Evolutionary conservation across 2,329 filamentous ascomycete genomes (phyloP), one percentile per base, ranked within the genome.

Genomic region (Penicillium sp.): DNA sequence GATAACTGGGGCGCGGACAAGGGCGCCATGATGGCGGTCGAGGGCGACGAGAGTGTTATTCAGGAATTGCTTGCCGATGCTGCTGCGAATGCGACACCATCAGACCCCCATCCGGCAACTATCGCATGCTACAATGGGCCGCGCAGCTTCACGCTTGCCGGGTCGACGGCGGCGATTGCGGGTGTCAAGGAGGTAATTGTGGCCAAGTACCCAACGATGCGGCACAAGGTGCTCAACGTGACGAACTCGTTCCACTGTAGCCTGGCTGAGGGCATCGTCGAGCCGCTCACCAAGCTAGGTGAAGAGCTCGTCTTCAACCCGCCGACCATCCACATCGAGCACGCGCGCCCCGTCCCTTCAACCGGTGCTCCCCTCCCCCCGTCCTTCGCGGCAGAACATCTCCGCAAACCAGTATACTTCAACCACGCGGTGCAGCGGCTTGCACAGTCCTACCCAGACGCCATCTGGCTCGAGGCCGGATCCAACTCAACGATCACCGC

Each of bases 101-200:
- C 17, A 3, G 30, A 35, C 5, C 17, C 31, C 1, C 46, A 21
- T 52, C 11, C 60, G 5, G 60, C 48, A 1, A 66, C 62, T 1
- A 81, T 85, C 51, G 83, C 84, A 0, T 85, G 83, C 66, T 81
- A 74, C 67, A 84, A 83, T 52, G 79, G 81, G 0, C 79, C 78
- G 0, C 66, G 63, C 5, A 82, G 75, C 61, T 79, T 81, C 65
- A 80, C 79, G 0, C 29, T 85, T 3, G 79, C 78, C 2, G 82
- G 82, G 0, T 66, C 75, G 0, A 61, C 69, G 0, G 41, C 49
- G 1, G 72, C 73, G 1, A 76, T 83, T 6, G 70, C 79, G 5
- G 66, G 62, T 0, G 63, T 76, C 0, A 31, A 23, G 17, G 49
- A 45, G 29, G 48, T 38, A 5, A 17, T 50, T 19, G 1, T 13